Evolutionary conservation across 768 basidiomycete species (phyloP).

Genomic region (Rubroboletus pulcherrimus): DNA sequence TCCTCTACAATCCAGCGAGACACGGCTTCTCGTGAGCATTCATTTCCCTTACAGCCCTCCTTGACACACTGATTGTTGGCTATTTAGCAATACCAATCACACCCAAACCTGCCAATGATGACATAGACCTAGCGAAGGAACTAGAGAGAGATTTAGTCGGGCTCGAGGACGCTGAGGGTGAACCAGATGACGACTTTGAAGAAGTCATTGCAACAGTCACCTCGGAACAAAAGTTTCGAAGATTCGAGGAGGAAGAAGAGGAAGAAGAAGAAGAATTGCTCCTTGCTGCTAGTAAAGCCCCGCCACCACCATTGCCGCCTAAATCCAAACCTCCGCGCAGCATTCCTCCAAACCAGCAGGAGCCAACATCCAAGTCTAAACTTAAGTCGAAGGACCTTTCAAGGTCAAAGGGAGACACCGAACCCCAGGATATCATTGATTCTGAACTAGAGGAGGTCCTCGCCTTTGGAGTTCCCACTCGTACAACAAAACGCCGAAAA

Average conservation of each 20-base stretch:
- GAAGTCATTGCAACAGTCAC: constrained; percentile 35
- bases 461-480: constrained; percentile 46
- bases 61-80: constrained; percentile 1
- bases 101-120: constrained; percentile 26
- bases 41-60: not conserved
- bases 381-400: constrained; percentile 21
- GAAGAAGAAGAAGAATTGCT: constrained; percentile 34
- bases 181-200: constrained; percentile 44
- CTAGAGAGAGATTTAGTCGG: constrained; percentile 25
- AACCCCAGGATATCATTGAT: constrained; percentile 18
- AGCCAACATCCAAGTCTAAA: constrained; percentile 25
- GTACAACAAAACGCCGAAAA: constrained; percentile 33
- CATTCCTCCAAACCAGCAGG: constrained; percentile 22
- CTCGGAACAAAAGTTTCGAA: constrained; percentile 31
- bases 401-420: constrained; percentile 23
- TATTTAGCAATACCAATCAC: constrained; percentile 17
- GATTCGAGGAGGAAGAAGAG: constrained; percentile 22
- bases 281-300: constrained; percentile 18
- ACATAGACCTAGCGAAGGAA: constrained; percentile 28
- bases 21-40: constrained; percentile 23
- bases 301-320: constrained; percentile 25
- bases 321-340: constrained; percentile 33
- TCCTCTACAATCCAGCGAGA: constrained; percentile 17
- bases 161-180: constrained; percentile 36
- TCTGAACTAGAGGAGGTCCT: constrained; percentile 43